A percentile compares a stretch with the other conserved stretches of the same genome.
Evolutionary conservation across 2,329 filamentous ascomycete genomes (phyloP).

Genomic region (Trichoderma sp.): DNA sequence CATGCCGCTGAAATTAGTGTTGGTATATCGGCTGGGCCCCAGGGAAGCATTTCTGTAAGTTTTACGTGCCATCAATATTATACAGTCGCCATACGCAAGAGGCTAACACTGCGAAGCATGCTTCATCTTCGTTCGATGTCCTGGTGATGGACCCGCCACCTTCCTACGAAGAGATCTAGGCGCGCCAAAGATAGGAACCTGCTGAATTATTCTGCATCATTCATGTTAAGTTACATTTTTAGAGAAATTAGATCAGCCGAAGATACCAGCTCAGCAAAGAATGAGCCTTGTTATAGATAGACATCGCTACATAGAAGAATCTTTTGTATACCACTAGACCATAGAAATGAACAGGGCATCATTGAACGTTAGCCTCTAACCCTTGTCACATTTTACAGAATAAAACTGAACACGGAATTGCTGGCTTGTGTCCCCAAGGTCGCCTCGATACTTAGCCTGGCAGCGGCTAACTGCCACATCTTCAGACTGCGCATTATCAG

Average conservation of each 20-base stretch:
- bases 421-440: neutral
- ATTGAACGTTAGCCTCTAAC: neutral
- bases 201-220: neutral
- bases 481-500: neutral
- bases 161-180: neutral
- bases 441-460: too few relatives aligned
- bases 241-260: neutral
- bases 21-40: neutral
- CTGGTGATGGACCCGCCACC: conserved; percentile 1
- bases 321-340: neutral
- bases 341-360: neutral
- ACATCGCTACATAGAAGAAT: neutral
- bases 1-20: neutral
- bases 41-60: neutral
- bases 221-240: neutral
- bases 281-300: neutral
- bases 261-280: neutral
- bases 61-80: neutral
- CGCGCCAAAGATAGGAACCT: too few relatives aligned
- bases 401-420: neutral
- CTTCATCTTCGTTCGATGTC: conserved; percentile 2
- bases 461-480: neutral
- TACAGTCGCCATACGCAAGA: too few relatives aligned
- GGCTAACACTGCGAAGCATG: neutral
- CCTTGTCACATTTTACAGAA: neutral